Percentiles rank a stretch among this genome's conserved stretches.
Conservation (phyloP, 345 rosid species). For the Arabis alpina region DNA sequence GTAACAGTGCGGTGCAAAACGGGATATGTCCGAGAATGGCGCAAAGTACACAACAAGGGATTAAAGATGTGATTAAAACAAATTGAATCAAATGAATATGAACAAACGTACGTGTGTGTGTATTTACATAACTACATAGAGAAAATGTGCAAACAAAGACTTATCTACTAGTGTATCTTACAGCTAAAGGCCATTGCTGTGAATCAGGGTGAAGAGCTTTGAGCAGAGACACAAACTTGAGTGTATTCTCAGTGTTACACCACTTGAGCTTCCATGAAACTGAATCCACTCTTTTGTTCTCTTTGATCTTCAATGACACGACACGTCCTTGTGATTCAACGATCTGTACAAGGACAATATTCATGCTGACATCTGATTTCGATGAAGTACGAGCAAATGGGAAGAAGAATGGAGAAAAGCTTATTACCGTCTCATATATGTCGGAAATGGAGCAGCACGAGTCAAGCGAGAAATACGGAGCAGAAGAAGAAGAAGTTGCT, state of each 20-base stretch:
- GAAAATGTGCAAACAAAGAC: neutral
- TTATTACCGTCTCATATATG: slow-evolving; percentile 65
- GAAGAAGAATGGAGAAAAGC: slow-evolving; percentile 12
- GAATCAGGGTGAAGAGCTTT: slow-evolving; percentile 39
- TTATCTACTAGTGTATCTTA: slow-evolving; percentile 28
- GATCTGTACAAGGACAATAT: slow-evolving; percentile 30
- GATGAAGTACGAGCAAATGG: neutral
- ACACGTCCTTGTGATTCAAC: slow-evolving; percentile 20
- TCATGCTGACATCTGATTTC: slow-evolving; percentile 16
- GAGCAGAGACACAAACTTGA: slow-evolving; percentile 39
- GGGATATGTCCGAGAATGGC: too few species aligned
- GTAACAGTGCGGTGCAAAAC: too few species aligned
- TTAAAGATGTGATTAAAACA: slow-evolving; percentile 15
- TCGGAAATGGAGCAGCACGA: slow-evolving; percentile 62
- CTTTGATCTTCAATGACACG: slow-evolving; percentile 35
- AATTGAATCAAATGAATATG: slow-evolving; percentile 37
- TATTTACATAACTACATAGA: slow-evolving; percentile 11
- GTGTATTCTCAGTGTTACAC: slow-evolving; percentile 25
- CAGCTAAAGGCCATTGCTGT: slow-evolving; percentile 28
- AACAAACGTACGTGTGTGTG: slow-evolving; percentile 14
- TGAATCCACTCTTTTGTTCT: slow-evolving; percentile 1
- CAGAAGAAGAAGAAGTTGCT: slow-evolving; percentile 46
- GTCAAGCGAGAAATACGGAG: slow-evolving; percentile 65
- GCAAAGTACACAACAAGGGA: neutral
- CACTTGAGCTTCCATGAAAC: slow-evolving; percentile 38